These are phyloP conservation scores for Breviolum minutum DNA, from an alignment of 73 alveolate genomes.

Conservation along the genomic window DNA sequence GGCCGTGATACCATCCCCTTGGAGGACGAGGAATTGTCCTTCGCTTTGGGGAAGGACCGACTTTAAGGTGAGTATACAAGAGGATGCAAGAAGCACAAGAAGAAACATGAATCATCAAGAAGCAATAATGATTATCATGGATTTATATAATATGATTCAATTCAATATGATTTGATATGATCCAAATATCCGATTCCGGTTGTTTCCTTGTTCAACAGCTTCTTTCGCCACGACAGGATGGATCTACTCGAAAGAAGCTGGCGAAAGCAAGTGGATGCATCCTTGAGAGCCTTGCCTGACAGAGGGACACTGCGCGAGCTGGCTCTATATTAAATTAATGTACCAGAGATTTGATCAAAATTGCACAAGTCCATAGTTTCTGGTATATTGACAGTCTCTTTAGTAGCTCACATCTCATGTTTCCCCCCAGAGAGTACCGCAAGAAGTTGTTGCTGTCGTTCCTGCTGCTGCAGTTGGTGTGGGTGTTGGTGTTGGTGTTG, in stretches of 20 bases:
- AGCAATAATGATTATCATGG: too few species aligned
- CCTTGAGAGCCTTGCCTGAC: constrained; percentile 43
- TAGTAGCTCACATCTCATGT: background rate
- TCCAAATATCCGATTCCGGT: too few species aligned
- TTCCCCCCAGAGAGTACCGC: background rate
- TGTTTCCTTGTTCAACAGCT: background rate
- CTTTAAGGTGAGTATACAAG: background rate
- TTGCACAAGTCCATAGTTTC: background rate
- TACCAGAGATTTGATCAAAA: too few species aligned
- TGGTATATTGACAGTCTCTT: background rate
- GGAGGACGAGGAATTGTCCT: constrained; percentile 89
- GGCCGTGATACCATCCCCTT: constrained; percentile 83
- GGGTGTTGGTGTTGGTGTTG: too few species aligned
- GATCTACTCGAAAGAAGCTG: constrained; percentile 76
- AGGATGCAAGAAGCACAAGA: too few species aligned
- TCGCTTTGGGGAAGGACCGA: constrained; percentile 87
- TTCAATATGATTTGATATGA: background rate
- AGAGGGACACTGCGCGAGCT: background rate
- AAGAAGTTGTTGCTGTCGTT: background rate
- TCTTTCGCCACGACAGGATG: constrained; percentile 17
- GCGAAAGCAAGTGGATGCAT: constrained; percentile 94
- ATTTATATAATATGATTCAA: background rate
- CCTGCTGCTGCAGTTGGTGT: too few species aligned
- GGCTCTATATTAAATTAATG: background rate
- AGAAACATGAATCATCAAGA: background rate